These are phyloP conservation scores for Fusarium anthophilum DNA, from an alignment of 2,329 filamentous ascomycete species.

Conservation along the genomic window DNA sequence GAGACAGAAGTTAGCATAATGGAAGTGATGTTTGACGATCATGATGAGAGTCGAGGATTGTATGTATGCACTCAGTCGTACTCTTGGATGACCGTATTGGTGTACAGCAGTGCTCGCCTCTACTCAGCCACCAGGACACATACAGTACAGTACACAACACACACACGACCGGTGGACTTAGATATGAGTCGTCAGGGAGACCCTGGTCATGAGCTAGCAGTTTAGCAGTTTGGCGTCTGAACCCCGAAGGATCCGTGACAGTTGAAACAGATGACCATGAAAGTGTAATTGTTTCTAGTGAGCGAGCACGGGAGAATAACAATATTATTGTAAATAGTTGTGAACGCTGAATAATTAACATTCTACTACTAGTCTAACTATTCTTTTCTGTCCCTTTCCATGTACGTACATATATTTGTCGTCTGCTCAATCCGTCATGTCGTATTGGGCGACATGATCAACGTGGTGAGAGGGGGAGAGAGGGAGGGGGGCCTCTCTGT, in stretches of 20 bases:
- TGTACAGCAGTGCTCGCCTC: slow-evolving; percentile 3
- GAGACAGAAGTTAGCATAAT: slow-evolving; percentile 9
- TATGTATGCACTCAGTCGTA: background rate
- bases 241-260: slow-evolving; percentile 40
- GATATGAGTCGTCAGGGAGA: slow-evolving; percentile 21
- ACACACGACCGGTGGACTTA: slow-evolving; percentile 3
- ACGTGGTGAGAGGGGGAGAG: slow-evolving; percentile 14
- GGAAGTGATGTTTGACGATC: slow-evolving; percentile 8
- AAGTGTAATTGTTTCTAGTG: background rate
- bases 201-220: slow-evolving; percentile 14
- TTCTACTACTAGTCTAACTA: background rate
- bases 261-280: slow-evolving; percentile 26
- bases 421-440: slow-evolving; percentile 4
- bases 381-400: background rate
- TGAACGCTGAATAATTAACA: background rate
- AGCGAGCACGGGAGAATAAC: background rate
- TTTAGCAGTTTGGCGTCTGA: slow-evolving; percentile 20
- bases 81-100: background rate
- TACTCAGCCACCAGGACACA: slow-evolving; percentile 30
- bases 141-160: slow-evolving; percentile 3
- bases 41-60: slow-evolving; percentile 9
- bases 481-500: background rate
- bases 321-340: background rate
- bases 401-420: background rate
- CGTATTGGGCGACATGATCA: slow-evolving; percentile 28